phyloP scores from a whole-genome alignment of 495 filamentous ascomycete genomes.

The Lasiosphaeris hirsuta region DNA sequence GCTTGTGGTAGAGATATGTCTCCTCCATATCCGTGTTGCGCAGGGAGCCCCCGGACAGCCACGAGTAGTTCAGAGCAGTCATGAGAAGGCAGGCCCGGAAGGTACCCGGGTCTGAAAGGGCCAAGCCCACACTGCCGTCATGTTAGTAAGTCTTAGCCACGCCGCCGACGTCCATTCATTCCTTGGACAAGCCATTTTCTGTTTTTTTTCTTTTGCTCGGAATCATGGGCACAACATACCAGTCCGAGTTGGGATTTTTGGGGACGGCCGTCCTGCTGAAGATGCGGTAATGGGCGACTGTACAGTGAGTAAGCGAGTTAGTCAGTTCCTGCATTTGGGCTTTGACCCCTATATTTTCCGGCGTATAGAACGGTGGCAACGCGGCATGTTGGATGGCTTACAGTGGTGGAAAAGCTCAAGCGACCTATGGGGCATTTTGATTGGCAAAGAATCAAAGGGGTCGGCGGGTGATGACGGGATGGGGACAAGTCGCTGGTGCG shows the following conservation, averaged over 20 bases:
- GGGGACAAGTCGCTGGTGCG: background rate
- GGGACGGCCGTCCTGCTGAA: slow-evolving; percentile 14
- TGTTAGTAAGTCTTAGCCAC: background rate
- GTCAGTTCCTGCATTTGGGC: background rate
- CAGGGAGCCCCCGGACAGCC: slow-evolving; percentile 12
- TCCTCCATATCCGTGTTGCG: slow-evolving; percentile 18
- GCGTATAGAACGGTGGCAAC: too few relatives aligned
- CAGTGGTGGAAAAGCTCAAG: slow-evolving; percentile 26
- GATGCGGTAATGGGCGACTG: slow-evolving; percentile 19
- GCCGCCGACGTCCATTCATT: too few relatives aligned
- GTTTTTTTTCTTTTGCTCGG: background rate
- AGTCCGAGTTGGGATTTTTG: slow-evolving; percentile 17
- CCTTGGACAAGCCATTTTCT: too few relatives aligned
- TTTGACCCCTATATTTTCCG: too few relatives aligned
- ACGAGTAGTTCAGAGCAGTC: slow-evolving; percentile 22
- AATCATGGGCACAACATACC: slow-evolving; percentile 6
- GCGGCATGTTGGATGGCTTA: background rate
- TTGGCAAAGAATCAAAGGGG: slow-evolving; percentile 22
- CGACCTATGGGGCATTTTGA: slow-evolving; percentile 22
- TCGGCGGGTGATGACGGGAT: slow-evolving; percentile 10
- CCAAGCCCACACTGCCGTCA: slow-evolving; percentile 9
- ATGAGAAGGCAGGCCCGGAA: slow-evolving; percentile 21
- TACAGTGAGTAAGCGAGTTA: background rate
- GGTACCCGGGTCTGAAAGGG: slow-evolving; percentile 12
- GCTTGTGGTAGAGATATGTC: slow-evolving; percentile 24